Percentiles rank a stretch among this genome's conserved stretches.
Conservation (phyloP, 108 stramenopile species). For the Cyclotella choctawhatcheeana region DNA sequence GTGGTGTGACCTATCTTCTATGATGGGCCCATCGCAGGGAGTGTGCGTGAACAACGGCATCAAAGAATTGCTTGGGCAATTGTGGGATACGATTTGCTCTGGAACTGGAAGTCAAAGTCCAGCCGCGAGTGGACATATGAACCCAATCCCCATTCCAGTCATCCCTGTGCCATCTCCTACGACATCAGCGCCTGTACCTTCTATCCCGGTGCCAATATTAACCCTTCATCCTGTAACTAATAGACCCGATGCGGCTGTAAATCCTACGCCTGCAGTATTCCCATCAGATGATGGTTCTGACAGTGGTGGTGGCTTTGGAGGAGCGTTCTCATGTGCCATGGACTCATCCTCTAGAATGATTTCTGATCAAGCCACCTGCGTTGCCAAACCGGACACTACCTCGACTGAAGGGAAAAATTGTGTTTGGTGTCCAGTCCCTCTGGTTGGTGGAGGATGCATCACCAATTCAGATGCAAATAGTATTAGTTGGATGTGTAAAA, state of each 20-base stretch:
- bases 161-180: not conserved
- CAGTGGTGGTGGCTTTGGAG: not conserved
- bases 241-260: not conserved
- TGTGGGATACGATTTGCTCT: constrained; percentile 30
- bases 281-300: constrained; percentile 10
- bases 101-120: not conserved
- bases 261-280: constrained; percentile 10
- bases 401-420: constrained; percentile 18
- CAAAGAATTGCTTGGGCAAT: constrained; percentile 21
- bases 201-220: constrained; percentile 1
- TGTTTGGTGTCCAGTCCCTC: constrained; percentile 39
- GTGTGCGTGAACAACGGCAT: constrained; percentile 28
- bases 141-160: not conserved
- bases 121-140: not conserved
- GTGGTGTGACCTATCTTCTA: constrained; percentile 40
- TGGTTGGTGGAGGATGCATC: constrained; percentile 44
- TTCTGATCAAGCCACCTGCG: constrained; percentile 27
- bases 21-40: constrained; percentile 9
- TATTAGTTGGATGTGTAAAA: constrained; percentile 22
- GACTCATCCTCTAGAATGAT: constrained; percentile 16
- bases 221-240: too few species aligned
- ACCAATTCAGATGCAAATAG: constrained; percentile 17
- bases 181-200: constrained; percentile 2
- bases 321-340: constrained; percentile 21
- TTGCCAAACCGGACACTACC: constrained; percentile 17